Evolutionary conservation across 805 yeast species (phyloP).

Genomic region (Pichia californica): DNA sequence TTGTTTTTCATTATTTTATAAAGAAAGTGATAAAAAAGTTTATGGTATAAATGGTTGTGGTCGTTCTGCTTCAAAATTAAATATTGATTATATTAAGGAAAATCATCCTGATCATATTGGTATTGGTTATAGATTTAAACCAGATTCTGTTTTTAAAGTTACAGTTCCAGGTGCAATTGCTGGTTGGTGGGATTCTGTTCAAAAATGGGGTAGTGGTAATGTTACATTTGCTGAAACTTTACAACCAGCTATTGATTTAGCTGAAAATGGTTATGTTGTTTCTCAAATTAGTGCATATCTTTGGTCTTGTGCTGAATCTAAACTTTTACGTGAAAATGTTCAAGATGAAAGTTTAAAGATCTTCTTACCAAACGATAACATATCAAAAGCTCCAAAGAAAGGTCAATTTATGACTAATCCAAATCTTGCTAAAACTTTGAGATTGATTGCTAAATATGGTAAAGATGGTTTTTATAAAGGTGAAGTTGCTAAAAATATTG

Average conservation of each 20-base stretch:
- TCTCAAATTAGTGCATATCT: slow-evolving; percentile 46
- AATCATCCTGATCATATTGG: slow-evolving; percentile 35
- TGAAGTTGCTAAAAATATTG: slow-evolving; percentile 58
- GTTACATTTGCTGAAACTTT: slow-evolving; percentile 52
- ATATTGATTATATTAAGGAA: slow-evolving; percentile 41
- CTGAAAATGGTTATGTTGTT: slow-evolving; percentile 62
- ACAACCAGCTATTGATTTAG: slow-evolving; percentile 61
- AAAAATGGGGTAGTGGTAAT: slow-evolving; percentile 67
- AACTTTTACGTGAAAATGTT: slow-evolving; percentile 34
- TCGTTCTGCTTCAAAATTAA: slow-evolving; percentile 47
- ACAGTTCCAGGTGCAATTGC: slow-evolving; percentile 79
- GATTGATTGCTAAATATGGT: slow-evolving; percentile 48
- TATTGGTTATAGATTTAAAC: slow-evolving; percentile 41
- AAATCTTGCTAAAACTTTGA: slow-evolving; percentile 47
- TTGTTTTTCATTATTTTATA: slow-evolving; percentile 58
- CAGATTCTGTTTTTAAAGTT: slow-evolving; percentile 48
- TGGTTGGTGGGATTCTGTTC: slow-evolving; percentile 69
- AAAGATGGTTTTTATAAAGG: slow-evolving; percentile 67
- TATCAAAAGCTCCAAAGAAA: slow-evolving; percentile 40
- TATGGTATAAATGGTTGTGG: slow-evolving; percentile 75
- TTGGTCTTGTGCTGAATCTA: slow-evolving; percentile 40
- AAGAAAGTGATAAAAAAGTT: slow-evolving; percentile 42
- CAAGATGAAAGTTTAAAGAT: slow-evolving; percentile 22
- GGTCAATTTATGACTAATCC: slow-evolving; percentile 55
- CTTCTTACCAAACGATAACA: slow-evolving; percentile 31